phyloP scores from a whole-genome alignment of 805 yeast genomes.

The Saturnispora gosingensis region DNA sequence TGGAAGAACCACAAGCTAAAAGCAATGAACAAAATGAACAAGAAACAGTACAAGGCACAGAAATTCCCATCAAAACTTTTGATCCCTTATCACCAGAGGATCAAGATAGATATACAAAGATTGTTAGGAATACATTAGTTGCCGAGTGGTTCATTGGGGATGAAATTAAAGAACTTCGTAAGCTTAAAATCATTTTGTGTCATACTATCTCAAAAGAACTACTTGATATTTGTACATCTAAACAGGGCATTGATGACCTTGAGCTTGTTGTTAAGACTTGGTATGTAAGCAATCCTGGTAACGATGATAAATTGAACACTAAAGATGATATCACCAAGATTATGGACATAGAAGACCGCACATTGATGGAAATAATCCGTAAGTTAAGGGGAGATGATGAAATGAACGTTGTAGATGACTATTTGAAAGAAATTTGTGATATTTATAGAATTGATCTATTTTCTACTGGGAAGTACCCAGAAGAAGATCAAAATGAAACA shows the following conservation, averaged over 20 bases:
- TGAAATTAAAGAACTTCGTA: conserved; percentile 12
- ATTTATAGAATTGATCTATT: conserved; percentile 23
- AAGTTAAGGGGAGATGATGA: conserved; percentile 24
- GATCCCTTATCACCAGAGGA: background rate
- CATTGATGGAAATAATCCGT: conserved; percentile 15
- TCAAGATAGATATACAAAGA: conserved; percentile 11
- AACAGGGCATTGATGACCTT: conserved; percentile 3
- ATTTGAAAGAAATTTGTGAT: conserved; percentile 23
- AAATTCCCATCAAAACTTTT: background rate
- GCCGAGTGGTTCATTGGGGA: conserved; percentile 12
- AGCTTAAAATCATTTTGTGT: conserved; percentile 2
- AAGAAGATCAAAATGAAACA: conserved; percentile 1
- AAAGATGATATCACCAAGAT: background rate
- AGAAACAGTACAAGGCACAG: background rate
- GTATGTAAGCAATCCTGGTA: background rate
- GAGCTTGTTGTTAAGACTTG: background rate
- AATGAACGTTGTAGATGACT: conserved; percentile 19
- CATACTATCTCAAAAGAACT: conserved; percentile 7
- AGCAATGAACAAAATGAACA: background rate
- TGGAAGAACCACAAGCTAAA: background rate
- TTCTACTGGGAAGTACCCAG: conserved; percentile 13
- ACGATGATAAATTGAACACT: background rate
- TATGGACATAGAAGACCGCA: conserved; percentile 12
- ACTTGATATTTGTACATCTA: background rate
- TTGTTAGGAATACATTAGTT: conserved; percentile 10